phyloP scores from a whole-genome alignment of 768 basidiomycete species.

The Paxillus involutus region DNA sequence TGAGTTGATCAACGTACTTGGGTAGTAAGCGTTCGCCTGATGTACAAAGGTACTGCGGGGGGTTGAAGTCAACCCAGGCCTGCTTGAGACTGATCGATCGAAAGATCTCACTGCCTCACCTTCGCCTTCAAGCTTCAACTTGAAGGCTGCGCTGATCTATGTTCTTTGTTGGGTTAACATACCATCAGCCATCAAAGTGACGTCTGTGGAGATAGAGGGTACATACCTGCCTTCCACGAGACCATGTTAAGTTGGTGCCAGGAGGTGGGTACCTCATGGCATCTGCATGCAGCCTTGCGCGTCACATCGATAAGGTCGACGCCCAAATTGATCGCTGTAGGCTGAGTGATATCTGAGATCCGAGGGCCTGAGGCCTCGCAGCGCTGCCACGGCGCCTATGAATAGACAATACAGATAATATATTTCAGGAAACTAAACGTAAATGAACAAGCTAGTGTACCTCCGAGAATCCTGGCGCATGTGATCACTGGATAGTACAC shows the following conservation, averaged over 20 bases:
- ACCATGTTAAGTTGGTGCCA: not conserved
- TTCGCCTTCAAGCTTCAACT: not conserved
- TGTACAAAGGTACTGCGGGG: not conserved
- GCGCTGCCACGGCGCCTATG: no score
- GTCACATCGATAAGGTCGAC: no score
- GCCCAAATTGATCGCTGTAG: no score
- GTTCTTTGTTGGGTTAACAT: not conserved
- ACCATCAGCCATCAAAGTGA: not conserved
- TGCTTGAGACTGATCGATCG: not conserved
- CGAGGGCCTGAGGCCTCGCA: no score
- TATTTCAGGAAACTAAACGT: no score
- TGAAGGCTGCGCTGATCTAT: not conserved
- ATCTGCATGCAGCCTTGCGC: not conserved
- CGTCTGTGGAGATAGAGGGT: not conserved
- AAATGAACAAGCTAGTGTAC: no score
- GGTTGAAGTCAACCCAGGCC: not conserved
- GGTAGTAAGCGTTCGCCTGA: not conserved
- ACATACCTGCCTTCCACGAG: not conserved
- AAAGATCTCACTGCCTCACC: not conserved
- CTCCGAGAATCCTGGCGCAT: not conserved
- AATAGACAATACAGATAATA: no score
- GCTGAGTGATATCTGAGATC: no score
- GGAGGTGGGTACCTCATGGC: not conserved
- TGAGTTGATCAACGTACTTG: not conserved
- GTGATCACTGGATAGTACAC: constrained; percentile 20